phyloP scores from a whole-genome alignment of 1,139 yeast genomes.

The Debaryomyces psychrophilus region DNA sequence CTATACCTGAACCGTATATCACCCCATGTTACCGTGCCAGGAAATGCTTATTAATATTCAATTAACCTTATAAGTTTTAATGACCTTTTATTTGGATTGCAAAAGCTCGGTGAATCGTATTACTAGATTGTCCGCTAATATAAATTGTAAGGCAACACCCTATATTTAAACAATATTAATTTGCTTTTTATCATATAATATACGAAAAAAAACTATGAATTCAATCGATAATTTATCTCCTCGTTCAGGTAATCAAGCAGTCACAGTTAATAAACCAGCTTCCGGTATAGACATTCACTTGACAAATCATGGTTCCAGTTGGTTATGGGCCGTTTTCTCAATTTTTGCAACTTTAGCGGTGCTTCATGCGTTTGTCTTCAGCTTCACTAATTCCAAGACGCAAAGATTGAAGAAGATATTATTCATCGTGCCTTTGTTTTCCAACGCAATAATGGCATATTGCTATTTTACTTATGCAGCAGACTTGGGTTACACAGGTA shows the following conservation, averaged over 20 bases:
- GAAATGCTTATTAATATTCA: conserved; percentile 2
- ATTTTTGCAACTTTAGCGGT: conserved; percentile 49
- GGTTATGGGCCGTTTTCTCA: conserved; percentile 71
- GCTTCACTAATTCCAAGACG: conserved; percentile 39
- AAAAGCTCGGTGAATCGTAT: not conserved
- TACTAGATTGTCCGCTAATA: not conserved
- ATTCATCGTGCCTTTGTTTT: conserved; percentile 48
- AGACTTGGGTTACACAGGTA: conserved; percentile 63
- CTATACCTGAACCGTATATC: not conserved
- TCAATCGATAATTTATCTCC: conserved; percentile 20
- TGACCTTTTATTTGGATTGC: not conserved
- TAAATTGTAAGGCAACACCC: not conserved
- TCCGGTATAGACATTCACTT: conserved; percentile 50
- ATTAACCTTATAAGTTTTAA: conserved; percentile 1
- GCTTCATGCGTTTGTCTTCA: conserved; percentile 42
- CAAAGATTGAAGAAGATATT: conserved; percentile 42
- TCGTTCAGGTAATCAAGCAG: conserved; percentile 48
- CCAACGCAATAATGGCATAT: conserved; percentile 50
- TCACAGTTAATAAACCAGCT: conserved; percentile 49
- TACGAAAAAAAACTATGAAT: conserved; percentile 12
- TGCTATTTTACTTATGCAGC: conserved; percentile 69
- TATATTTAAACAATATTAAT: not conserved
- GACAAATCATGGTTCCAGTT: conserved; percentile 64
- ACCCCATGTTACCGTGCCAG: not conserved
- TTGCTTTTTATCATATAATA: not conserved